Conservation (phyloP, 2,329 filamentous ascomycete genomes). For the Botrytis deweyae region DNA sequence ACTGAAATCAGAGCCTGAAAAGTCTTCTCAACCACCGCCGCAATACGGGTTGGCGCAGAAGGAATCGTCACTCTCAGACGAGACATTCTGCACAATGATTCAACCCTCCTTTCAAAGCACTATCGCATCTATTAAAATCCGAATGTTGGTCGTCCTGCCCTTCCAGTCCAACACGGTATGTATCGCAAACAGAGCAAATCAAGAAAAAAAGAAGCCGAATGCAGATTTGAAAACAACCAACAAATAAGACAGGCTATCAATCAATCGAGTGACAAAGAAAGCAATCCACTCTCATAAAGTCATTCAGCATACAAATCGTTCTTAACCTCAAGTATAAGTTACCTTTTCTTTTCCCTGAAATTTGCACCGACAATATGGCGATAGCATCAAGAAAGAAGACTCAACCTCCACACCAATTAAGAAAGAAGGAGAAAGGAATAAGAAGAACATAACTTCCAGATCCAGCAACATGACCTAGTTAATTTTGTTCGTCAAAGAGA, state of each 20-base stretch:
- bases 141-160: neutral
- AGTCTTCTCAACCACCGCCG: slow-evolving; percentile 22
- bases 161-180: neutral
- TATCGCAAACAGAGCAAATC: neutral
- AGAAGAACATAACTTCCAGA: neutral
- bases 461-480: neutral
- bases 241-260: neutral
- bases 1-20: slow-evolving; percentile 30
- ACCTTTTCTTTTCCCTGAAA: neutral
- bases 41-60: slow-evolving; percentile 13
- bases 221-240: neutral
- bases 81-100: slow-evolving; percentile 13
- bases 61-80: slow-evolving; percentile 19
- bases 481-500: neutral
- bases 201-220: neutral
- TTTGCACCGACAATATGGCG: neutral
- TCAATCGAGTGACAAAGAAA: neutral
- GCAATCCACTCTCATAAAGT: neutral
- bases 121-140: slow-evolving; percentile 1
- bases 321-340: neutral
- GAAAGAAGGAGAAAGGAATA: neutral
- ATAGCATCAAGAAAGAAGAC: neutral
- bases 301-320: neutral
- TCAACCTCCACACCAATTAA: neutral
- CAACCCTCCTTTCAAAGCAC: neutral